Evolutionary conservation across 164 flowering plant genomes (phyloP).

Genomic region (Sedum album): DNA sequence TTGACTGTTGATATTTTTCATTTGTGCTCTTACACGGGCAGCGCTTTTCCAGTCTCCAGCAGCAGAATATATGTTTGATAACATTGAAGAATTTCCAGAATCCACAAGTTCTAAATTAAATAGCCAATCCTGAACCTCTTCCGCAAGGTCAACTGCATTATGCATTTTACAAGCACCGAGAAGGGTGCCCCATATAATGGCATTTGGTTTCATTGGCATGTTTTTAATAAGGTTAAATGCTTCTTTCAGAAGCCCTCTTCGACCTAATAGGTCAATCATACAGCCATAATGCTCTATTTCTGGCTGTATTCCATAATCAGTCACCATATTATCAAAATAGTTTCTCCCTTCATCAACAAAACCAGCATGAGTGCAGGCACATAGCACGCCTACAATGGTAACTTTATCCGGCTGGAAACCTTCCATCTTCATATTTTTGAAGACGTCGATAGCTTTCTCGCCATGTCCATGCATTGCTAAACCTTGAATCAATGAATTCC

Average conservation of each 20-base stretch:
- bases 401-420: constrained; percentile 49
- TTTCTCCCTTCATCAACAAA: constrained; percentile 36
- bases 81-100: constrained; percentile 42
- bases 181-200: constrained; percentile 67
- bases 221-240: constrained; percentile 35
- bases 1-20: constrained; percentile 33
- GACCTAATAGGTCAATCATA: constrained; percentile 56
- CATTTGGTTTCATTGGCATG: constrained; percentile 65
- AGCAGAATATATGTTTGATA: constrained; percentile 71
- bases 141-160: constrained; percentile 45
- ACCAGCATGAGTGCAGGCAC: constrained; percentile 65
- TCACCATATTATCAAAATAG: constrained; percentile 43
- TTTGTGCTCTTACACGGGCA: constrained; percentile 38
- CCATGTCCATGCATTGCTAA: constrained; percentile 71
- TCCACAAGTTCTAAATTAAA: constrained; percentile 36
- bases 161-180: constrained; percentile 57
- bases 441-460: constrained; percentile 40
- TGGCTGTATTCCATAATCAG: constrained; percentile 38
- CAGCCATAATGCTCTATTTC: constrained; percentile 60
- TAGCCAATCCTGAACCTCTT: constrained; percentile 38
- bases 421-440: constrained; percentile 48
- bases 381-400: constrained; percentile 48
- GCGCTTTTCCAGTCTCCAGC: constrained; percentile 57
- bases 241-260: constrained; percentile 48
- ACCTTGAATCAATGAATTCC: constrained; percentile 76